These are phyloP conservation scores for Penicillium lividum DNA, from an alignment of 495 filamentous ascomycete genomes.

Conservation along the genomic window DNA sequence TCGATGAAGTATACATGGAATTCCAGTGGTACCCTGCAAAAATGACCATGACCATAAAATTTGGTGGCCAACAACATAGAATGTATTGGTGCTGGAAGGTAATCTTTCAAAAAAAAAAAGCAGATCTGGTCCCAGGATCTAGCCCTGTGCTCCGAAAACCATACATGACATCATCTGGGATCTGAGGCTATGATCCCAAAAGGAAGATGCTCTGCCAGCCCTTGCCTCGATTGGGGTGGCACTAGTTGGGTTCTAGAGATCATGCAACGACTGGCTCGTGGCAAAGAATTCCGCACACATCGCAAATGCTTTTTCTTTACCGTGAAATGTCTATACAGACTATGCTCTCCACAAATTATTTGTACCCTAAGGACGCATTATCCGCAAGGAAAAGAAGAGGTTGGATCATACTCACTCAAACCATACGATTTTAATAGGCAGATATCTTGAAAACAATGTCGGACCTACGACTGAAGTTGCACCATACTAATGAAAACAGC, in stretches of 20 bases:
- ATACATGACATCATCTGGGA: background rate
- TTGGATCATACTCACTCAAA: no score
- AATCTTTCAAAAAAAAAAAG: background rate
- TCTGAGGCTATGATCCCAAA: background rate
- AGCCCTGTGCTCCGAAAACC: background rate
- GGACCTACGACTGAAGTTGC: no score
- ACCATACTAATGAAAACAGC: no score
- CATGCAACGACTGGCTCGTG: no score
- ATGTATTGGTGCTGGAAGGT: background rate
- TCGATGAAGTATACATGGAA: background rate
- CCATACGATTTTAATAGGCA: no score
- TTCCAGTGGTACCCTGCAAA: background rate
- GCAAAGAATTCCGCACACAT: no score
- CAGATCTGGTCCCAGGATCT: background rate
- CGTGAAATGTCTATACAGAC: background rate
- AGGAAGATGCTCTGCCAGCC: background rate
- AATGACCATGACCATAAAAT: background rate
- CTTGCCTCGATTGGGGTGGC: background rate
- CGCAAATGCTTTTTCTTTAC: background rate
- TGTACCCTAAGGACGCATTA: no score
- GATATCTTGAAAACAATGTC: no score
- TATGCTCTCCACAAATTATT: no score
- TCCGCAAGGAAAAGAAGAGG: no score
- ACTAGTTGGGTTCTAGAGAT: background rate
- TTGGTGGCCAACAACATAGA: background rate